phyloP scores from a whole-genome alignment of 768 basidiomycete species.

The Mycena vulgaris region DNA sequence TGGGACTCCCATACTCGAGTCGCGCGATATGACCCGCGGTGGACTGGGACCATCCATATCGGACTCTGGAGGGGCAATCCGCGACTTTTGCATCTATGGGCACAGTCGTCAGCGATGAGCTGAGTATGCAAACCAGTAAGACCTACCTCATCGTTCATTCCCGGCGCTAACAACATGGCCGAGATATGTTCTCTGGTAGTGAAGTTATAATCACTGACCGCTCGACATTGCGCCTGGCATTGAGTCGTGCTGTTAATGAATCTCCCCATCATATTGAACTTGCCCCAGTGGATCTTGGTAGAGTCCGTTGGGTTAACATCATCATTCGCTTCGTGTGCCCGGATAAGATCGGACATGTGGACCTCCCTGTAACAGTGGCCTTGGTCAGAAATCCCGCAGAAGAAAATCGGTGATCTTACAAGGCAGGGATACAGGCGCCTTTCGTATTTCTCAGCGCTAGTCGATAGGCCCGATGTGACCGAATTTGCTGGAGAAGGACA shows the following conservation, averaged over 20 bases:
- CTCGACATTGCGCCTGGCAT: constrained; percentile 83
- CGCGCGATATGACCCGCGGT: constrained; percentile 36
- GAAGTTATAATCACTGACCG: constrained; percentile 72
- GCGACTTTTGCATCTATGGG: constrained; percentile 74
- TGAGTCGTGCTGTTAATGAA: constrained; percentile 85
- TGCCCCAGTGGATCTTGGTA: constrained; percentile 92
- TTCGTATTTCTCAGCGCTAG: constrained; percentile 89
- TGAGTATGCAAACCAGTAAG: background rate
- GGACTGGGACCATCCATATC: constrained; percentile 56
- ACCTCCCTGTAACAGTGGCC: constrained; percentile 77
- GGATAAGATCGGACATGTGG: constrained; percentile 91
- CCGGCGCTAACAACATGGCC: constrained; percentile 67
- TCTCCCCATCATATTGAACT: constrained; percentile 93
- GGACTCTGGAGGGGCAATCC: constrained; percentile 69
- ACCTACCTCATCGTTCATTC: constrained; percentile 82
- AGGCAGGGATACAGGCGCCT: constrained; percentile 89
- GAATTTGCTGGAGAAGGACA: constrained; percentile 83
- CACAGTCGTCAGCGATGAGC: constrained; percentile 8
- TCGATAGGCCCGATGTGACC: constrained; percentile 93
- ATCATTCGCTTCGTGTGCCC: constrained; percentile 87
- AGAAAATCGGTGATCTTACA: constrained; percentile 58
- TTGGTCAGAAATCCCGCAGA: constrained; percentile 1
- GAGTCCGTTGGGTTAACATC: constrained; percentile 79
- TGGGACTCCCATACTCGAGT: constrained; percentile 39
- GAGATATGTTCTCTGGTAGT: constrained; percentile 68